These are phyloP conservation scores for Pontederia crassipes DNA, from an alignment of 176 grass and related monocot genomes.

Conservation along the genomic window DNA sequence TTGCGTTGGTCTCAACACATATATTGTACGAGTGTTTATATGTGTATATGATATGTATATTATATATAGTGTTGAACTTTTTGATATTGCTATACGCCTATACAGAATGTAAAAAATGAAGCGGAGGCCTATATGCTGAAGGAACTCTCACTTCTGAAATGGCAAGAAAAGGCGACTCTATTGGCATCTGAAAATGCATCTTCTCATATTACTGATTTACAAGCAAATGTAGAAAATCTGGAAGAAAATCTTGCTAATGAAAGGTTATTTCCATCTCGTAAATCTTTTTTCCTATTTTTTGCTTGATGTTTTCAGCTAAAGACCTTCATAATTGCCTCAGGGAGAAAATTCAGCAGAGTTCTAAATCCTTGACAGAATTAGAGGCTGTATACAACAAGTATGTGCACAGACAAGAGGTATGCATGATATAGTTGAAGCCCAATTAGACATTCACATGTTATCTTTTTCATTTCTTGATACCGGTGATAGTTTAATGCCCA, in stretches of 20 bases:
- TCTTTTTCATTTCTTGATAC: background rate
- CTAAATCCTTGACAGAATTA: constrained; percentile 51
- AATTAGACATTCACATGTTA: background rate
- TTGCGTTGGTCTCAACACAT: constrained; percentile 1
- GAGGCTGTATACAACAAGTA: constrained; percentile 60
- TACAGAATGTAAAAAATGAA: constrained; percentile 91
- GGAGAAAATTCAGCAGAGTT: constrained; percentile 59
- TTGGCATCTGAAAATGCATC: constrained; percentile 71
- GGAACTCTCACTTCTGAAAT: constrained; percentile 83
- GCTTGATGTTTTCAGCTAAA: constrained; percentile 12
- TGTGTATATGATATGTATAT: background rate
- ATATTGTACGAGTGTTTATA: background rate
- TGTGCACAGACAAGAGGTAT: constrained; percentile 86
- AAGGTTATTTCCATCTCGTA: constrained; percentile 43
- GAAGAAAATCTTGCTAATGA: constrained; percentile 45
- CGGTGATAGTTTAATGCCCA: too few relatives aligned
- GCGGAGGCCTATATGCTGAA: constrained; percentile 90
- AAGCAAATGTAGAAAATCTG: constrained; percentile 52
- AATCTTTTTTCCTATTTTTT: background rate
- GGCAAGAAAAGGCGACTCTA: constrained; percentile 78
- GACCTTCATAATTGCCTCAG: constrained; percentile 32
- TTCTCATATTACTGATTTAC: constrained; percentile 43
- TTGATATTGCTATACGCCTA: constrained; percentile 3
- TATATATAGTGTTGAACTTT: background rate
- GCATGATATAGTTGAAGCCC: background rate